Conservation (phyloP, 768 basidiomycete species). For the Hortiboletus campestris region DNA sequence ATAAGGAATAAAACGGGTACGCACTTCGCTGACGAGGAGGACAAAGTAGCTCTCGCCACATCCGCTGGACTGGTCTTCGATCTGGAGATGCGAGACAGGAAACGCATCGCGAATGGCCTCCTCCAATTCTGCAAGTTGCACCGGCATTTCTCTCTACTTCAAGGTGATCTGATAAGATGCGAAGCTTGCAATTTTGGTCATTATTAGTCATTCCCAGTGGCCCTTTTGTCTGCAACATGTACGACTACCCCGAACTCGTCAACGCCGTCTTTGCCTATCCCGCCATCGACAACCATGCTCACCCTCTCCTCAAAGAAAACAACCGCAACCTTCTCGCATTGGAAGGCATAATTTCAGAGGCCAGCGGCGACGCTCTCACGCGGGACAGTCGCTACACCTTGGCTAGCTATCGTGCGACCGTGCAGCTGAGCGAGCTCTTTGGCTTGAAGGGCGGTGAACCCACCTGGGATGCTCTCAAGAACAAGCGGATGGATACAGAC, state of each 20-base stretch:
- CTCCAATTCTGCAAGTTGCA: slow-evolving; percentile 56
- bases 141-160: slow-evolving; percentile 48
- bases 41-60: slow-evolving; percentile 80
- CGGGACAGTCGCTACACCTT: slow-evolving; percentile 55
- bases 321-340: slow-evolving; percentile 50
- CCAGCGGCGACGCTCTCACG: slow-evolving; percentile 48
- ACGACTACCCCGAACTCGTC: slow-evolving; percentile 20
- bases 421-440: slow-evolving; percentile 53
- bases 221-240: slow-evolving; percentile 1
- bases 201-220: slow-evolving; percentile 4
- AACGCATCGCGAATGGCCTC: slow-evolving; percentile 60
- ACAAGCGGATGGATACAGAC: slow-evolving; percentile 37
- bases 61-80: slow-evolving; percentile 75
- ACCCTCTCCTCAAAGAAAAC: slow-evolving; percentile 56
- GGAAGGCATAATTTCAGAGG: slow-evolving; percentile 67
- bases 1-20: slow-evolving; percentile 15
- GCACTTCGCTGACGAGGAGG: slow-evolving; percentile 72
- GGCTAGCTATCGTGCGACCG: slow-evolving; percentile 55
- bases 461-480: slow-evolving; percentile 63
- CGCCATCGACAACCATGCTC: slow-evolving; percentile 79
- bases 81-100: slow-evolving; percentile 64
- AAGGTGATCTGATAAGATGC: slow-evolving; percentile 17
- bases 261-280: slow-evolving; percentile 36
- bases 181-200: neutral
- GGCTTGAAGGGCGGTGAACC: slow-evolving; percentile 33